phyloP scores from a whole-genome alignment of 345 rosid genomes.

The Eucalyptus dawsonii region DNA sequence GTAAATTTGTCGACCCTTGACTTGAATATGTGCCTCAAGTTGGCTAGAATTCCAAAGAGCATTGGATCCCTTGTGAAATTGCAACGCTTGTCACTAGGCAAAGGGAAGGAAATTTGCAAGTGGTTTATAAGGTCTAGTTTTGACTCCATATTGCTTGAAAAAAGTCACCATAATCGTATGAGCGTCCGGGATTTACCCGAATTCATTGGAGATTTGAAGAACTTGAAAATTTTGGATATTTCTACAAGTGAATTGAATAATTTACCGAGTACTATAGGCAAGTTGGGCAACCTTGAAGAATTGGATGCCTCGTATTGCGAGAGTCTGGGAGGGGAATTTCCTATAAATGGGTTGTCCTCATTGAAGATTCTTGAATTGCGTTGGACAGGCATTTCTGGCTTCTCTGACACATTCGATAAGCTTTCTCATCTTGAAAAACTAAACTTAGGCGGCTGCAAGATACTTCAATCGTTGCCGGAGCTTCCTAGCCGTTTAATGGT shows the following conservation, averaged over 20 bases:
- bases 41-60: fast-evolving
- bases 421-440: neutral
- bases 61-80: neutral
- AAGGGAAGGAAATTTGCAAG: too few species aligned
- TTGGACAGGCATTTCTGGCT: neutral
- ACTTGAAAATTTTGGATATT: neutral
- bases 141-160: too few species aligned
- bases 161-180: too few species aligned
- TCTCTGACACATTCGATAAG: neutral
- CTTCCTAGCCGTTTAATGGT: fast-evolving
- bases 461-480: neutral
- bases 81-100: fast-evolving
- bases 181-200: neutral
- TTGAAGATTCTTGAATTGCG: neutral
- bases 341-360: neutral
- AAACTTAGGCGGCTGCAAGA: neutral
- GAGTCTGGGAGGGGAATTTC: neutral
- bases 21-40: fast-evolving
- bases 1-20: too few species aligned
- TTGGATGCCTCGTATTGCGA: neutral
- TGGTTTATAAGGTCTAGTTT: too few species aligned
- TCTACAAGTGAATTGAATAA: neutral
- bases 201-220: neutral
- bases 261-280: neutral
- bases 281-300: neutral